Conservation (phyloP, 2,329 filamentous ascomycete genomes). For the Colletotrichum spaethianum region DNA sequence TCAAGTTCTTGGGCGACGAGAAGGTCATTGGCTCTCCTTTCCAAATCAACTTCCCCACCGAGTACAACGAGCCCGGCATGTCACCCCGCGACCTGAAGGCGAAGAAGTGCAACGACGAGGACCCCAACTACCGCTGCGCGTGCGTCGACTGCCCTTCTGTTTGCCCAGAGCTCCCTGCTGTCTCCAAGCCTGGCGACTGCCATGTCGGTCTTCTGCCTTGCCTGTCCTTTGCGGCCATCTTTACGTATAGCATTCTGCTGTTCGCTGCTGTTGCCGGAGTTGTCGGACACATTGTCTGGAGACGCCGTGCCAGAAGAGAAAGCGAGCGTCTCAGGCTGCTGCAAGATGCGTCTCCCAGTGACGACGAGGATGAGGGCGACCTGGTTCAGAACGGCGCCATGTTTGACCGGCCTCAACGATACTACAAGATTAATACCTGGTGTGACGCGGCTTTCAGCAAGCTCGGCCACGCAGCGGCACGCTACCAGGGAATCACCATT, state of each 20-base stretch:
- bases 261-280: slow-evolving; percentile 76
- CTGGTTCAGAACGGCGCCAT: slow-evolving; percentile 82
- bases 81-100: slow-evolving; percentile 77
- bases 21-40: slow-evolving; percentile 94
- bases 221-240: slow-evolving; percentile 91
- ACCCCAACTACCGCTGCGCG: slow-evolving; percentile 88
- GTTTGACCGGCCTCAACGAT: slow-evolving; percentile 82
- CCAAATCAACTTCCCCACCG: slow-evolving; percentile 91
- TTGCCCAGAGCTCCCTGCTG: slow-evolving; percentile 84
- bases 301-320: slow-evolving; percentile 79
- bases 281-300: slow-evolving; percentile 82
- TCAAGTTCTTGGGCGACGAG: slow-evolving; percentile 95
- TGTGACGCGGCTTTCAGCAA: slow-evolving; percentile 86
- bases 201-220: slow-evolving; percentile 91
- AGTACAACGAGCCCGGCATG: slow-evolving; percentile 79
- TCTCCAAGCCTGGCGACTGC: slow-evolving; percentile 80
- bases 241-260: slow-evolving; percentile 85
- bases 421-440: slow-evolving; percentile 87
- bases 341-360: slow-evolving; percentile 86
- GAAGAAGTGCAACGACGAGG: slow-evolving; percentile 91
- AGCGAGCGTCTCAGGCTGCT: slow-evolving; percentile 88
- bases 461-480: slow-evolving; percentile 84
- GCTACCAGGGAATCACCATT: slow-evolving; percentile 90
- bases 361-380: slow-evolving; percentile 95
- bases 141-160: slow-evolving; percentile 93